A percentile compares a stretch with the other conserved stretches of the same genome.
These are phyloP conservation scores for Encephalitozoon cuniculi DNA, from an alignment of 371 early-diverging fungal species.

Conservation along the genomic window DNA sequence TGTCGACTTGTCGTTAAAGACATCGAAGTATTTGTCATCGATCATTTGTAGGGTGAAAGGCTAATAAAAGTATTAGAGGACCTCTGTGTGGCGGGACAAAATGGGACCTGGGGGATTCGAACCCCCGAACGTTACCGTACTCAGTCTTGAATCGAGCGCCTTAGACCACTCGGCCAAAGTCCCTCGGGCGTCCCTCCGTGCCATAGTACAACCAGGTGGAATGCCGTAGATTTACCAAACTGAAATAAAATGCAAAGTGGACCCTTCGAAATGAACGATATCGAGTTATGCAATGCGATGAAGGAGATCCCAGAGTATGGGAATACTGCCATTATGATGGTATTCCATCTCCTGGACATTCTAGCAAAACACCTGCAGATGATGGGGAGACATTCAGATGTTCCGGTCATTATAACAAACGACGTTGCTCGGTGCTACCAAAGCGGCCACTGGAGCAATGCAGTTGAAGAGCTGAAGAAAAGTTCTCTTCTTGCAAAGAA, in stretches of 20 bases:
- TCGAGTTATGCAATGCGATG: neutral
- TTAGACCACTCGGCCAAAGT: slow-evolving; percentile 62
- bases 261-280: neutral
- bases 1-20: slow-evolving; percentile 23
- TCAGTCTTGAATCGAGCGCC: slow-evolving; percentile 62
- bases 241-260: neutral
- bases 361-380: neutral
- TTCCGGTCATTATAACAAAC: neutral
- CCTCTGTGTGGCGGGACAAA: slow-evolving; percentile 12
- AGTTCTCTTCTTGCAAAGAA: neutral
- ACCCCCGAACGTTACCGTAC: slow-evolving; percentile 59
- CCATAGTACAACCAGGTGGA: too few species aligned
- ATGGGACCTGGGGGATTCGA: slow-evolving; percentile 62
- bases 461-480: neutral
- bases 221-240: too few species aligned
- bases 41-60: slow-evolving; percentile 17
- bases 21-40: slow-evolving; percentile 17
- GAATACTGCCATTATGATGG: neutral
- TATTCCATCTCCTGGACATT: neutral
- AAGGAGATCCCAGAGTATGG: neutral
- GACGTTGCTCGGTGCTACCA: neutral
- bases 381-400: neutral
- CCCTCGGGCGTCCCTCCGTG: too few species aligned
- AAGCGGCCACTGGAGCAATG: neutral
- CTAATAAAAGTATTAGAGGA: neutral